Evolutionary conservation across 2,329 filamentous ascomycete species (phyloP).

Genomic region (Tolypocladium album): DNA sequence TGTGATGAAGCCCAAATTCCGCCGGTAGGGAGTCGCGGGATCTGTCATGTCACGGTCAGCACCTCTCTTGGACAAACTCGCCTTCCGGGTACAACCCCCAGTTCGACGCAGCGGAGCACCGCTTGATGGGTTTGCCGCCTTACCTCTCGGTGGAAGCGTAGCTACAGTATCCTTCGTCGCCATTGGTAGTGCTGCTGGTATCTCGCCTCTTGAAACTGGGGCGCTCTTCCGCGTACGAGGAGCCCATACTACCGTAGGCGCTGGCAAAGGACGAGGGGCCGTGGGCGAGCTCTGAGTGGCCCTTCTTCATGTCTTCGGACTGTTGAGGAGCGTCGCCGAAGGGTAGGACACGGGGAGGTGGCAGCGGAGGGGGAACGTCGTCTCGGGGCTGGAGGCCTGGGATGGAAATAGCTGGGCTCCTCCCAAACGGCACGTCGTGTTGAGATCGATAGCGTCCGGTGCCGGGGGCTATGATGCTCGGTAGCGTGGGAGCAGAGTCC

Average conservation of each 20-base stretch:
- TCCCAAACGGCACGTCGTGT: conserved; percentile 20
- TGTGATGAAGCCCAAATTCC: conserved; percentile 39
- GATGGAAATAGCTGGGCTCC: conserved; percentile 30
- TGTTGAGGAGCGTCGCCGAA: conserved; percentile 20
- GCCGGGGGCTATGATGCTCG: conserved; percentile 24
- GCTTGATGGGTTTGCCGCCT: not conserved
- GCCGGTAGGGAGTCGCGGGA: conserved; percentile 29
- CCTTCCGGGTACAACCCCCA: not conserved
- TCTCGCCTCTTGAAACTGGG: conserved; percentile 21
- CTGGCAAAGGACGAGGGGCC: conserved; percentile 20
- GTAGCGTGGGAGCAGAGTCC: conserved; percentile 21
- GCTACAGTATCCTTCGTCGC: conserved; percentile 34
- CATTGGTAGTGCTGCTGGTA: conserved; percentile 14
- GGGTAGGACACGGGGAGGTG: conserved; percentile 30
- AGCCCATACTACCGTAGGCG: conserved; percentile 29
- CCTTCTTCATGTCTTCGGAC: conserved; percentile 16
- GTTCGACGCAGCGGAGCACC: not conserved
- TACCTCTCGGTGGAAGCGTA: conserved; percentile 29
- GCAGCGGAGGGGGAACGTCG: conserved; percentile 31
- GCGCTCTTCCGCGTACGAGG: conserved; percentile 22
- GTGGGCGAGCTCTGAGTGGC: conserved; percentile 17
- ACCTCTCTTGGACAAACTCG: not conserved
- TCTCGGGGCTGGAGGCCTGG: conserved; percentile 22
- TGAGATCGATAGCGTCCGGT: conserved; percentile 17
- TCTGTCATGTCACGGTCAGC: conserved; percentile 11